Percentiles rank a stretch among this genome's conserved stretches.
Conservation (phyloP, 139 green algal genomes). For the Chlamydomonas sp. region DNA sequence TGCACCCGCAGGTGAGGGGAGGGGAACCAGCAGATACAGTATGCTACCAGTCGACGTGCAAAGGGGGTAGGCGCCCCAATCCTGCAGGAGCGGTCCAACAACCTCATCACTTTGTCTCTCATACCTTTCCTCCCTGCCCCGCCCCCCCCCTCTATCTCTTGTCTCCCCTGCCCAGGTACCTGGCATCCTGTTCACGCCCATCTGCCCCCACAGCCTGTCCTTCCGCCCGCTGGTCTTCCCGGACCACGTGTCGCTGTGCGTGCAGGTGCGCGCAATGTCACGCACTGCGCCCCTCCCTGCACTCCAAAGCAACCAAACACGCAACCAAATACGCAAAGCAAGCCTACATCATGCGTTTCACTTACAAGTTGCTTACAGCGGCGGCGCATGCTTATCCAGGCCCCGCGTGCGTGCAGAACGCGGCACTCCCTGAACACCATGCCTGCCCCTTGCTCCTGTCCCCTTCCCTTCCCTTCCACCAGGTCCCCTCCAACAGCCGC, state of each 20-base stretch:
- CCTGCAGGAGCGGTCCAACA: not conserved
- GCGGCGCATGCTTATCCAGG: not conserved
- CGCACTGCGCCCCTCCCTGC: not conserved
- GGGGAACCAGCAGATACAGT: not conserved
- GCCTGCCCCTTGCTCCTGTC: not conserved
- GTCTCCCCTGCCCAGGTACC: not conserved
- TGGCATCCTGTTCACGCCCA: slow-evolving; percentile 92
- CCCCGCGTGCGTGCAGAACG: too few species aligned
- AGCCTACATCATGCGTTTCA: not conserved
- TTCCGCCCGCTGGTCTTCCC: slow-evolving; percentile 98
- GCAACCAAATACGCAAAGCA: not conserved
- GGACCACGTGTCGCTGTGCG: slow-evolving; percentile 87
- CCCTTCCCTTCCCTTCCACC: not conserved
- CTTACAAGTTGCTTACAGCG: not conserved
- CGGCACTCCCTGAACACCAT: too few species aligned
- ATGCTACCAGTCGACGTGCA: not conserved
- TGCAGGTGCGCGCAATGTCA: slow-evolving; percentile 61
- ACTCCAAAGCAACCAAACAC: too few species aligned
- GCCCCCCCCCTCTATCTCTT: not conserved
- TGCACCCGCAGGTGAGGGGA: slow-evolving; percentile 69
- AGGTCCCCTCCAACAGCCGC: slow-evolving; percentile 77
- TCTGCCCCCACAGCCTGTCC: slow-evolving; percentile 96
- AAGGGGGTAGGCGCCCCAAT: not conserved
- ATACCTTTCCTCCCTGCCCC: too few species aligned
- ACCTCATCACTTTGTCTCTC: too few species aligned